Conservation (phyloP, 2,329 filamentous ascomycete species). For the Pestalotiopsis sp. region DNA sequence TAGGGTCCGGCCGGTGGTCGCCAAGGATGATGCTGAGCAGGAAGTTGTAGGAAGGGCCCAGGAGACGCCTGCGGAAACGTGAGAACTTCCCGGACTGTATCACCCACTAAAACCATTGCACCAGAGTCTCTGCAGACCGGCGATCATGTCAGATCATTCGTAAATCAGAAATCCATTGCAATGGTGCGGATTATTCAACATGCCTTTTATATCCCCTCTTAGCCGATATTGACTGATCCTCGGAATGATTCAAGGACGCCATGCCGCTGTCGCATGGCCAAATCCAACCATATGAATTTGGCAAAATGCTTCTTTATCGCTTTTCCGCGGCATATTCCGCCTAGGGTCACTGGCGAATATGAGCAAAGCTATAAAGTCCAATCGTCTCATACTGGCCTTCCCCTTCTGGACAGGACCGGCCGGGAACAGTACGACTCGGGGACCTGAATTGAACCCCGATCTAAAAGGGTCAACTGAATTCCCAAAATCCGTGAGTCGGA, state of each 20-base stretch:
- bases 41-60: background rate
- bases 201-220: too few species aligned
- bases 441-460: background rate
- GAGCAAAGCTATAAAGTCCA: background rate
- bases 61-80: background rate
- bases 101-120: background rate
- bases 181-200: too few species aligned
- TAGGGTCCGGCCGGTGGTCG: slow-evolving; percentile 15
- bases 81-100: background rate
- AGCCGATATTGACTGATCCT: background rate
- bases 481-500: background rate
- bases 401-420: background rate
- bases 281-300: background rate
- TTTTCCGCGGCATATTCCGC: background rate
- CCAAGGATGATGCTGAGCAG: background rate
- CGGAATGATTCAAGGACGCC: background rate
- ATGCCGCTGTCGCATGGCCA: background rate
- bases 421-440: background rate
- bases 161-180: too few species aligned
- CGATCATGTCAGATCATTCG: too few species aligned
- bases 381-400: background rate
- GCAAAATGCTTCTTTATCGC: background rate
- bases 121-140: background rate
- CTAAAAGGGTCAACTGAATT: background rate
- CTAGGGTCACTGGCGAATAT: background rate